Evolutionary conservation across 1,284 basidiomycete species (phyloP).

Genomic region (Melampsora occidentalis): DNA sequence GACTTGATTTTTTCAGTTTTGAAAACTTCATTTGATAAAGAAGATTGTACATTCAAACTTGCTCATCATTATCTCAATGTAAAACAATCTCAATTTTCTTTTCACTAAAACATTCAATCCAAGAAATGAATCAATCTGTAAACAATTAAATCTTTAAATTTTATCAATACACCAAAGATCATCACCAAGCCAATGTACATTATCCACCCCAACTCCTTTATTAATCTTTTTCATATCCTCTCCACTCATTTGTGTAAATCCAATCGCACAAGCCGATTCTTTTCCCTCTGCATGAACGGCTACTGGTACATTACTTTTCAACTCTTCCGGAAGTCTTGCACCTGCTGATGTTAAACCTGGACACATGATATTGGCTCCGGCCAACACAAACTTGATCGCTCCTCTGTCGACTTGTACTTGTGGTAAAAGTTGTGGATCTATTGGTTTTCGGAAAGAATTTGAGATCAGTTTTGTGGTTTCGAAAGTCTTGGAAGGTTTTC

Average conservation of each 20-base stretch:
- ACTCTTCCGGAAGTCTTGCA: conserved; percentile 70
- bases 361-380: conserved; percentile 59
- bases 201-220: conserved; percentile 88
- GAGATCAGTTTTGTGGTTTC: neutral
- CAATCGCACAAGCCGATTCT: conserved; percentile 83
- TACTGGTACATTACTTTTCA: conserved; percentile 71
- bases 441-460: neutral
- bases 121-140: neutral
- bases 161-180: conserved; percentile 78
- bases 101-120: neutral
- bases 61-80: too few relatives aligned
- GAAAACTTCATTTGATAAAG: too few relatives aligned
- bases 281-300: conserved; percentile 95
- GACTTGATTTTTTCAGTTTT: neutral
- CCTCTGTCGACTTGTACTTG: conserved; percentile 89
- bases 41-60: too few relatives aligned
- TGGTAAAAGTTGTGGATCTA: conserved; percentile 86
- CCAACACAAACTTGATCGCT: conserved; percentile 93
- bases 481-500: conserved; percentile 9
- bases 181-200: conserved; percentile 79
- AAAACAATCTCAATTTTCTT: neutral
- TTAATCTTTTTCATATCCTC: conserved; percentile 86
- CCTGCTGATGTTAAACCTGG: conserved; percentile 91
- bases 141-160: conserved; percentile 52
- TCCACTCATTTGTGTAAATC: conserved; percentile 74